Evolutionary conservation across 345 rosid genomes (phyloP).

Genomic region (Citrus glauca): DNA sequence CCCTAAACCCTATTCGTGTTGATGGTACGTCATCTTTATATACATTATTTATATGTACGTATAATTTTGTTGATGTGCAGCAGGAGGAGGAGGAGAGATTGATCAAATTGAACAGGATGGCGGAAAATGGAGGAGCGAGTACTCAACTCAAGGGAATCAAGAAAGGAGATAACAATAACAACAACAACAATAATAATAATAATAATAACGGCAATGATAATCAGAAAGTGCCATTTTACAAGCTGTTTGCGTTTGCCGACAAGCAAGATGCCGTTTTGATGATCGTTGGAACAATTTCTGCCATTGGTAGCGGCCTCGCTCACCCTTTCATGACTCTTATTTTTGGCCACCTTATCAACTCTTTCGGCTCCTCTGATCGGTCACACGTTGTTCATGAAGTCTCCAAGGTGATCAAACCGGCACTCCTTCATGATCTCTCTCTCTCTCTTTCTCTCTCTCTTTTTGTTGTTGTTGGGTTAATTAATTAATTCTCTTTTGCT

Average conservation of each 20-base stretch:
- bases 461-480: too few species aligned
- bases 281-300: slow-evolving; percentile 37
- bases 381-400: slow-evolving; percentile 40
- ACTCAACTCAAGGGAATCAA: too few species aligned
- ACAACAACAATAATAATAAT: too few species aligned
- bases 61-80: too few species aligned
- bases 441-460: too few species aligned
- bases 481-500: too few species aligned
- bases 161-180: too few species aligned
- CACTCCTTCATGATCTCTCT: too few species aligned
- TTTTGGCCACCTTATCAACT: slow-evolving; percentile 57
- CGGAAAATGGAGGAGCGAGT: neutral
- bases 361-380: slow-evolving; percentile 41
- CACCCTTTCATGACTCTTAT: slow-evolving; percentile 55
- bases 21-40: too few species aligned
- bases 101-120: neutral
- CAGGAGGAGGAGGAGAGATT: neutral
- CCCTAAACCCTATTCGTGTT: too few species aligned
- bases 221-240: slow-evolving; percentile 45
- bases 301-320: slow-evolving; percentile 45
- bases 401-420: slow-evolving; percentile 39
- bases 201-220: neutral
- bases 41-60: too few species aligned
- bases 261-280: slow-evolving; percentile 39
- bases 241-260: slow-evolving; percentile 65